Conservation (phyloP, 805 yeast genomes). For the Saccharomycopsis amapae region DNA sequence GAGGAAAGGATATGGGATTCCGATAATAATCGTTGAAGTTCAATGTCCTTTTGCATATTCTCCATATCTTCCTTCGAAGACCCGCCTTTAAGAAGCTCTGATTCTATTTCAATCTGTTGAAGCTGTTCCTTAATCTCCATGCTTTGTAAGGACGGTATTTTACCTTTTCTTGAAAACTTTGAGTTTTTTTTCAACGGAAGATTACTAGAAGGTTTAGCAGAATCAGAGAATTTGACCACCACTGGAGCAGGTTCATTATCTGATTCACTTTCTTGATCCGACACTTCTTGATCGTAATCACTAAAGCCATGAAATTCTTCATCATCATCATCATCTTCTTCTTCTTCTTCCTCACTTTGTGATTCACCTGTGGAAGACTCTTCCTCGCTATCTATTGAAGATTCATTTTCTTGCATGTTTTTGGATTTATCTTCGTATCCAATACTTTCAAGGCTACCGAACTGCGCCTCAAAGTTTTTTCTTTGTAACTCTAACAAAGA, state of each 20-base stretch:
- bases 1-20: conserved; percentile 58
- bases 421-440: conserved; percentile 44
- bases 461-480: conserved; percentile 54
- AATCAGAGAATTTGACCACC: conserved; percentile 28
- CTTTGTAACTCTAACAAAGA: conserved; percentile 41
- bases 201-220: neutral
- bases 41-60: conserved; percentile 62
- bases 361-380: conserved; percentile 2
- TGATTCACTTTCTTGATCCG: conserved; percentile 22
- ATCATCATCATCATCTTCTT: conserved; percentile 12
- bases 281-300: conserved; percentile 25
- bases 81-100: conserved; percentile 24
- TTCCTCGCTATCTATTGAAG: neutral
- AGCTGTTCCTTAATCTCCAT: conserved; percentile 32
- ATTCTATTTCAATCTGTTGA: conserved; percentile 28
- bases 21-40: conserved; percentile 56
- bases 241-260: conserved; percentile 31
- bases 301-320: conserved; percentile 26
- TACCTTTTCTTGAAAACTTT: conserved; percentile 43
- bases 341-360: conserved; percentile 6
- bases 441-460: conserved; percentile 49
- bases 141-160: conserved; percentile 41
- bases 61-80: conserved; percentile 37
- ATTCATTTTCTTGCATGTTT: neutral
- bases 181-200: conserved; percentile 24